These are phyloP conservation scores for Xylariaceae sp. DNA, from an alignment of 2,329 filamentous ascomycete species.

Conservation along the genomic window DNA sequence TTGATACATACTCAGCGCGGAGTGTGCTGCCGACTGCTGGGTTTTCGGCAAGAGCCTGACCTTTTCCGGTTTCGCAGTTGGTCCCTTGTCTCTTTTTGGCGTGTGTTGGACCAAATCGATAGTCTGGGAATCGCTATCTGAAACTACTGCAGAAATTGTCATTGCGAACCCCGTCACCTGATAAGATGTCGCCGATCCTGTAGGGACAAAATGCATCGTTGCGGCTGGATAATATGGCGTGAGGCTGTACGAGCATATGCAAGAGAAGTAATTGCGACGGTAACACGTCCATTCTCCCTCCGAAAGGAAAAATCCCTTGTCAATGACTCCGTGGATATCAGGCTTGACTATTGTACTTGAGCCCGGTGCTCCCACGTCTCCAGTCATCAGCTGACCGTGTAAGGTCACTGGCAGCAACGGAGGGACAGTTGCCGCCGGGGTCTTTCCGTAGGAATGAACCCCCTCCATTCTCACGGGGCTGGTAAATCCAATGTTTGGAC, in stretches of 20 bases:
- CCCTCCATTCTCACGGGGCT: slow-evolving; percentile 50
- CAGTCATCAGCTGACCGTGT: slow-evolving; percentile 61
- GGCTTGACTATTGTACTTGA: slow-evolving; percentile 55
- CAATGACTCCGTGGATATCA: slow-evolving; percentile 75
- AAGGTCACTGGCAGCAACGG: slow-evolving; percentile 50
- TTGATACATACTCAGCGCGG: slow-evolving; percentile 42
- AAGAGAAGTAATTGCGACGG: slow-evolving; percentile 85
- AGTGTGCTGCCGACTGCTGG: slow-evolving; percentile 48
- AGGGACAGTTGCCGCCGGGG: slow-evolving; percentile 45
- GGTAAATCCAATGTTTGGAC: slow-evolving; percentile 45
- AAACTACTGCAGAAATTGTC: slow-evolving; percentile 79
- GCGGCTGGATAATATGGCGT: slow-evolving; percentile 52
- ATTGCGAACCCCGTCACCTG: slow-evolving; percentile 75
- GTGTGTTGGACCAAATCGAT: slow-evolving; percentile 90
- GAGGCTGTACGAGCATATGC: slow-evolving; percentile 74
- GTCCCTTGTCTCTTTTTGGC: slow-evolving; percentile 86
- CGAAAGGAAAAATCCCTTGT: slow-evolving; percentile 82
- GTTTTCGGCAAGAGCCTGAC: slow-evolving; percentile 66
- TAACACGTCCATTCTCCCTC: slow-evolving; percentile 92
- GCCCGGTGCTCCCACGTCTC: slow-evolving; percentile 39
- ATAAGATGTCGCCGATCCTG: slow-evolving; percentile 54
- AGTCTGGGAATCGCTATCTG: slow-evolving; percentile 69
- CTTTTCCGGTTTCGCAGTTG: slow-evolving; percentile 70
- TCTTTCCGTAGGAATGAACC: slow-evolving; percentile 40
- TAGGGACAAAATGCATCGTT: slow-evolving; percentile 51